Conservation (phyloP, 176 grass and related monocot species). For the Elymus sibiricus region DNA sequence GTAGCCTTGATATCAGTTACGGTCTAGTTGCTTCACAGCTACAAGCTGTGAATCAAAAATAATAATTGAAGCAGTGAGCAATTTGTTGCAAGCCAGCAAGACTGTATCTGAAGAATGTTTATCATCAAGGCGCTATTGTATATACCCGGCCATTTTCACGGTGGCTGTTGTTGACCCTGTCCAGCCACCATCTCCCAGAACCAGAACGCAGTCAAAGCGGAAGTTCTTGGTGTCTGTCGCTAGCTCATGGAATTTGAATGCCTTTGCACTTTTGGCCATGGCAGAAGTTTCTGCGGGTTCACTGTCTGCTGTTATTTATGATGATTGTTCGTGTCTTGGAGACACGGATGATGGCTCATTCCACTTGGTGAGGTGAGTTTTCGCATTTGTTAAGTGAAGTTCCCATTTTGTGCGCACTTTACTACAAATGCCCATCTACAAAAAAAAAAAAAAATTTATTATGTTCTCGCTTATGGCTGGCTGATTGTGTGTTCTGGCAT, state of each 20-base stretch:
- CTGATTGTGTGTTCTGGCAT: no score
- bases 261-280: slow-evolving; percentile 39
- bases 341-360: no score
- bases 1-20: slow-evolving; percentile 66
- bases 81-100: background rate
- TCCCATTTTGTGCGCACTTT: background rate
- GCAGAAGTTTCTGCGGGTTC: slow-evolving; percentile 37
- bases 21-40: slow-evolving; percentile 85
- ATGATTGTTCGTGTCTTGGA: slow-evolving; percentile 26
- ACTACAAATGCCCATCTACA: no score
- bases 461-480: background rate
- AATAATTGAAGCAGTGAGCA: background rate
- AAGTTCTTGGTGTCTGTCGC: slow-evolving; percentile 70
- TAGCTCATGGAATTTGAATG: slow-evolving; percentile 79
- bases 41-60: slow-evolving; percentile 44
- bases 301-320: slow-evolving; percentile 18
- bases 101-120: background rate
- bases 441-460: no score
- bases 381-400: slow-evolving; percentile 3
- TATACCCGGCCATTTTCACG: slow-evolving; percentile 62
- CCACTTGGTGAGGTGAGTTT: slow-evolving; percentile 30
- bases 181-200: slow-evolving; percentile 79
- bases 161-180: slow-evolving; percentile 73
- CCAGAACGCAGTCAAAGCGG: slow-evolving; percentile 33
- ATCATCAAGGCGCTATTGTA: background rate